Base-by-base conservation (phyloP, 2,329 filamentous ascomycete genomes). In the Alternaria triticina region DNA sequence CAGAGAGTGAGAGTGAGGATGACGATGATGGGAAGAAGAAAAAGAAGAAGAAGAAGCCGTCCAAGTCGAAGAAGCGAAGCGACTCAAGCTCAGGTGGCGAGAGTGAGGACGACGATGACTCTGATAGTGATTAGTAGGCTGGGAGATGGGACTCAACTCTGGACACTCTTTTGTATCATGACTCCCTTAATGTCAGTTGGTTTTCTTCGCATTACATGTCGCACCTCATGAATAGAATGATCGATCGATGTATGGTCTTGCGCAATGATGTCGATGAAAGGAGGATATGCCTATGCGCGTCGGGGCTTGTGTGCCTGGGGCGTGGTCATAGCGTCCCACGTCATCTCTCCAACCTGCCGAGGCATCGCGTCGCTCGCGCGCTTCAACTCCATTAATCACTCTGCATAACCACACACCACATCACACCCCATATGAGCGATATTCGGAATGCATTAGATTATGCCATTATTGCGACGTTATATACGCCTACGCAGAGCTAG, bases 401-500 rank as follows among this genome's bases (percentile, higher is more conserved):
- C 6, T 28, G 28, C 13, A 36, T 8, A 17, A 52, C 13, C 8
- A 52, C 17, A 6, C 47, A 30, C 33, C 20, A 40, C 33, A 20
- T 1, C 43, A 22, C 33, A 27, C 33, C 17, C 17, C 1, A 40
- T 17, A 36, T 23, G 22, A 54, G 25, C 28, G 20, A 47, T 15
- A 25, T 56, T 30, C 45, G 30, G 23, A 49, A 51, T 36, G 57
- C 55, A 65, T 65, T 65, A 61, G 15, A 65, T 68, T 64, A 54
- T 54, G 54, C 57, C 60, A 67, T 49, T 46, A 51, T 36, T 36
- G 30, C 51, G 15, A 28, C 10, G 17, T 30, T 43, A 54, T 25
- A 40, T 52, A 9, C 27, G 28, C 27, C 45, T 70, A 71, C 17
- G 63, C 57, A 40, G 73, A 63, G 40, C 65, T 64, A 17, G 68